Percentiles rank a stretch among this genome's conserved stretches.
phyloP scores from a whole-genome alignment of 768 basidiomycete species.

The Suillus bovinus region DNA sequence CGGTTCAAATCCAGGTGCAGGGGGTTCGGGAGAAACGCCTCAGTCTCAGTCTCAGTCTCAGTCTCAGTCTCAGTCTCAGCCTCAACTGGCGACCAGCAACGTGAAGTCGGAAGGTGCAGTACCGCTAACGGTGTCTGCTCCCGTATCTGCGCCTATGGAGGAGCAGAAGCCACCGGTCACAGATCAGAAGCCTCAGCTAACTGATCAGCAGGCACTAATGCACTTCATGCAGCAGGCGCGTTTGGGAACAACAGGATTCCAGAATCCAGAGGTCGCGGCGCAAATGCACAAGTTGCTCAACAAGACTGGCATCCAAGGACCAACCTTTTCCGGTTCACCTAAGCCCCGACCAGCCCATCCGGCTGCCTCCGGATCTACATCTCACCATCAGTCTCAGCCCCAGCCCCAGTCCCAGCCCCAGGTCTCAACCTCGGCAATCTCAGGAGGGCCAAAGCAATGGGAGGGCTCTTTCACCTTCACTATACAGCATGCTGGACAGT shows the following conservation, averaged over 20 bases:
- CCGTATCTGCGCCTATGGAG: conserved; percentile 8
- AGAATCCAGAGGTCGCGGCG: conserved; percentile 24
- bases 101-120: background rate
- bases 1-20: background rate
- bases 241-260: conserved; percentile 16
- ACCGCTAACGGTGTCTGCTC: background rate
- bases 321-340: conserved; percentile 16
- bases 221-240: conserved; percentile 34
- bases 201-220: conserved; percentile 20
- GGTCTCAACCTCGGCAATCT: conserved; percentile 4
- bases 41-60: background rate
- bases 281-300: conserved; percentile 55
- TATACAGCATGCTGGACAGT: conserved; percentile 31
- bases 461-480: conserved; percentile 48
- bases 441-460: conserved; percentile 37
- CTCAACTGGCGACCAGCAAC: background rate
- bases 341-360: conserved; percentile 12
- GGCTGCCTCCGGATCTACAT: background rate
- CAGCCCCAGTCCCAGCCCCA: background rate
- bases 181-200: conserved; percentile 15
- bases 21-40: background rate
- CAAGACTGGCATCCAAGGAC: conserved; percentile 38
- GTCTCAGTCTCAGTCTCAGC: background rate
- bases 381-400: background rate
- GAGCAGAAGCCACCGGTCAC: conserved; percentile 21